These are phyloP conservation scores for Cutaneotrichosporon sp. DNA, from an alignment of 1,284 basidiomycete species.

Conservation along the genomic window DNA sequence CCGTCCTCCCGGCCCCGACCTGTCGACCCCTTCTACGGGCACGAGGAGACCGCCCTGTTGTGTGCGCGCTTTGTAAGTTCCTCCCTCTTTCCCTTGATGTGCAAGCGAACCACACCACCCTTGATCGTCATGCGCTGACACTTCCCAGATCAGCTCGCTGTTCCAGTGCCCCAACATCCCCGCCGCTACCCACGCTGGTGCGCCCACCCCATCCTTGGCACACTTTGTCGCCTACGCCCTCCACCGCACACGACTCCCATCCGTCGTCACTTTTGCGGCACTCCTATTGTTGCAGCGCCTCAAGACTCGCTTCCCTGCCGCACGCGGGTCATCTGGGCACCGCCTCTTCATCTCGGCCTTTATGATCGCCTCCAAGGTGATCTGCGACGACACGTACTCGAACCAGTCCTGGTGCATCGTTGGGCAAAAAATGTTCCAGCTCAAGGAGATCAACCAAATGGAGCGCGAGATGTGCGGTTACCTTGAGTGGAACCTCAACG, in stretches of 20 bases:
- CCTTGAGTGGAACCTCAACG: constrained; percentile 78
- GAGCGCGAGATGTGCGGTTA: constrained; percentile 91
- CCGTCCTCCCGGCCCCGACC: constrained; percentile 39
- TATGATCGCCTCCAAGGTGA: constrained; percentile 70
- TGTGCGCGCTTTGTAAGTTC: constrained; percentile 71
- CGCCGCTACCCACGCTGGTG: constrained; percentile 40
- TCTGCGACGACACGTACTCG: constrained; percentile 93
- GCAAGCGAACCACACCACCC: neutral
- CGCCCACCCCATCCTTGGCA: constrained; percentile 62
- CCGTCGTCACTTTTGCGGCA: constrained; percentile 78
- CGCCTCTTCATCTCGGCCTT: constrained; percentile 87
- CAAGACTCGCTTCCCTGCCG: constrained; percentile 87
- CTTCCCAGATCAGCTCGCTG: constrained; percentile 54
- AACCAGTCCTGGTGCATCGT: constrained; percentile 96
- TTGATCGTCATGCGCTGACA: constrained; percentile 1
- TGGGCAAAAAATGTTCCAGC: constrained; percentile 82
- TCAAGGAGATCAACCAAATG: constrained; percentile 94
- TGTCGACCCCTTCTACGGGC: constrained; percentile 73
- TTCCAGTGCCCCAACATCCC: constrained; percentile 55
- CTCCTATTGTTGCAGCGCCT: constrained; percentile 80
- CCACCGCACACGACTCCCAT: constrained; percentile 79
- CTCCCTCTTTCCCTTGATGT: neutral
- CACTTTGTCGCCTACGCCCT: constrained; percentile 86
- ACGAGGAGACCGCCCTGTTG: constrained; percentile 65
- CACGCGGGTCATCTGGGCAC: constrained; percentile 86